These are phyloP conservation scores for Microbotryomycetes sp. DNA, from an alignment of 1,284 basidiomycete species.

Conservation along the genomic window DNA sequence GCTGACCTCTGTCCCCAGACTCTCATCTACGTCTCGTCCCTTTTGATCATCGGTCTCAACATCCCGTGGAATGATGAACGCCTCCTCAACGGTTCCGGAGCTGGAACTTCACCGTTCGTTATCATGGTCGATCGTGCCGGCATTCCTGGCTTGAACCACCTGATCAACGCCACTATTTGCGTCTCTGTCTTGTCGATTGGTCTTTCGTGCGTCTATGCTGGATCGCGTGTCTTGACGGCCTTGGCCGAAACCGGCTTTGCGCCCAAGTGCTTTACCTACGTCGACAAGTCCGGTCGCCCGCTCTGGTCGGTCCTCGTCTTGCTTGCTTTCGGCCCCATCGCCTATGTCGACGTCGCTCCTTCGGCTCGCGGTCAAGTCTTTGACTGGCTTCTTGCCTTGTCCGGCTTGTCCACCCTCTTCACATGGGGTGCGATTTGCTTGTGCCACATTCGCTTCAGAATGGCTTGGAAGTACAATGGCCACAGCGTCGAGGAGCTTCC, in stretches of 20 bases:
- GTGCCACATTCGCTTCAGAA: conserved; percentile 45
- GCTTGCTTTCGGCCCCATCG: conserved; percentile 41
- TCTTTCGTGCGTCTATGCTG: conserved; percentile 42
- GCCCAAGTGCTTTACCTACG: conserved; percentile 44
- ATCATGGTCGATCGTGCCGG: conserved; percentile 44
- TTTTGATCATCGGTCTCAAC: conserved; percentile 54
- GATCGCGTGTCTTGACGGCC: conserved; percentile 40
- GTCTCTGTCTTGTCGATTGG: conserved; percentile 42
- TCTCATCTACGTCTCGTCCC: conserved; percentile 49
- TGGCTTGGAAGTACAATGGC: conserved; percentile 47
- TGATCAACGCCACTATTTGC: conserved; percentile 30
- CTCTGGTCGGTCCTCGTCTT: conserved; percentile 43
- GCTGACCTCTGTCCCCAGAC: conserved; percentile 17
- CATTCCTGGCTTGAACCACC: conserved; percentile 44
- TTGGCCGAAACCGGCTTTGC: conserved; percentile 31
- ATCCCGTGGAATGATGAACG: conserved; percentile 40
- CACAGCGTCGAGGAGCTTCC: conserved; percentile 47
- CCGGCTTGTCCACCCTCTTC: conserved; percentile 49
- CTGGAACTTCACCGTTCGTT: conserved; percentile 48
- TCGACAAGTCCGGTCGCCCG: conserved; percentile 49
- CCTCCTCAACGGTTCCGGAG: conserved; percentile 40
- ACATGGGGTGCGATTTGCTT: conserved; percentile 40
- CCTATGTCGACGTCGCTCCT: conserved; percentile 37
- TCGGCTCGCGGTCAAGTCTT: conserved; percentile 34
- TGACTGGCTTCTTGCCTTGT: conserved; percentile 47